Evolutionary conservation across 352 stramenopile species (phyloP).

Genomic region (Globisporangium perplexum): DNA sequence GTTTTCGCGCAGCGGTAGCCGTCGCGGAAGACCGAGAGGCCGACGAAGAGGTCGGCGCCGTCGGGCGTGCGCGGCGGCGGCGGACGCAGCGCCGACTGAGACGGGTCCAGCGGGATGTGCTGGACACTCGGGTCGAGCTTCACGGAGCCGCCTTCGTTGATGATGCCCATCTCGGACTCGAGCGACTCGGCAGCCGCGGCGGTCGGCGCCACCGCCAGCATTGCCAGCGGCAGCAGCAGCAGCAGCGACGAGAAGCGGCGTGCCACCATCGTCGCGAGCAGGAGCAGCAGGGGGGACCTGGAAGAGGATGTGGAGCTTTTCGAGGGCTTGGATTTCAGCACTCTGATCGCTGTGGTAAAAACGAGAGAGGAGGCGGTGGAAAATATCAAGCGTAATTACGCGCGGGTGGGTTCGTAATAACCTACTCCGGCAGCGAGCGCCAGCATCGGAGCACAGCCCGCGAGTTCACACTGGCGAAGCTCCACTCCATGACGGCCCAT

Average conservation of each 20-base stretch:
- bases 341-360: too few relatives aligned
- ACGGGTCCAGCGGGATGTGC: constrained; percentile 49
- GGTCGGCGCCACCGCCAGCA: neutral
- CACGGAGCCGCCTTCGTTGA: constrained; percentile 52
- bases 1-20: constrained; percentile 77
- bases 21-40: constrained; percentile 79
- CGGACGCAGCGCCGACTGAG: constrained; percentile 36
- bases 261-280: neutral
- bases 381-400: too few relatives aligned
- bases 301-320: neutral
- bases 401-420: too few relatives aligned
- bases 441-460: too few relatives aligned
- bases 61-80: constrained; percentile 44
- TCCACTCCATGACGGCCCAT: too few relatives aligned
- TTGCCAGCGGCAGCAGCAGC: neutral
- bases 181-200: constrained; percentile 10
- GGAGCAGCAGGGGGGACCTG: too few relatives aligned
- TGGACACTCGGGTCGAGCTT: constrained; percentile 67
- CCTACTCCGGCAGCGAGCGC: too few relatives aligned
- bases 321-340: neutral
- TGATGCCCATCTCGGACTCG: constrained; percentile 42
- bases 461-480: too few relatives aligned
- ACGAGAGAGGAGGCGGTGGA: neutral
- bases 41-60: constrained; percentile 64
- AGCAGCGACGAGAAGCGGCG: neutral